Percentiles rank a stretch among this genome's conserved stretches.
These are phyloP conservation scores for Comarum palustre DNA, from an alignment of 306 rosid species.

Conservation along the genomic window DNA sequence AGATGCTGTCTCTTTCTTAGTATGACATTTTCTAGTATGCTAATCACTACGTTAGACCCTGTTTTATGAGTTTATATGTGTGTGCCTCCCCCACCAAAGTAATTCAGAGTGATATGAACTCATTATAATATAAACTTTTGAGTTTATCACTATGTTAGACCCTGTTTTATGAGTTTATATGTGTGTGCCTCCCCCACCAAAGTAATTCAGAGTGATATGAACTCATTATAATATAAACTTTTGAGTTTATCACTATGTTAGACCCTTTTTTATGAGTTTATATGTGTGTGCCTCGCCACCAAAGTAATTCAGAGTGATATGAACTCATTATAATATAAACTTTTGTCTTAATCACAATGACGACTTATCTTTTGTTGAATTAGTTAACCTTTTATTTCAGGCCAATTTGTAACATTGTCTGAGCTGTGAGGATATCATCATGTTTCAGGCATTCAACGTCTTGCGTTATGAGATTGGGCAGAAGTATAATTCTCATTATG, in stretches of 20 bases:
- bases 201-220: background rate
- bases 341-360: slow-evolving; percentile 1
- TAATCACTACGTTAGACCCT: background rate
- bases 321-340: background rate
- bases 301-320: background rate
- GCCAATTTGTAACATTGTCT: slow-evolving; percentile 39
- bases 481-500: slow-evolving; percentile 74
- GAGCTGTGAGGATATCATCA: slow-evolving; percentile 38
- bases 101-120: background rate
- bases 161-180: background rate
- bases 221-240: too few relatives aligned
- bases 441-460: slow-evolving; percentile 84
- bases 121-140: too few relatives aligned
- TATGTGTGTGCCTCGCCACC: background rate
- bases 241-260: too few relatives aligned
- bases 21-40: background rate
- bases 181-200: background rate
- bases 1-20: background rate
- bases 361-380: slow-evolving; percentile 31
- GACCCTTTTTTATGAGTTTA: background rate
- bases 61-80: background rate
- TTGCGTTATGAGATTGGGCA: slow-evolving; percentile 81
- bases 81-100: background rate
- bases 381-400: slow-evolving; percentile 39
- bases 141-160: slow-evolving; percentile 1